Evolutionary conservation across 108 stramenopile genomes (phyloP).

Genomic region (Licmophora abbreviata): DNA sequence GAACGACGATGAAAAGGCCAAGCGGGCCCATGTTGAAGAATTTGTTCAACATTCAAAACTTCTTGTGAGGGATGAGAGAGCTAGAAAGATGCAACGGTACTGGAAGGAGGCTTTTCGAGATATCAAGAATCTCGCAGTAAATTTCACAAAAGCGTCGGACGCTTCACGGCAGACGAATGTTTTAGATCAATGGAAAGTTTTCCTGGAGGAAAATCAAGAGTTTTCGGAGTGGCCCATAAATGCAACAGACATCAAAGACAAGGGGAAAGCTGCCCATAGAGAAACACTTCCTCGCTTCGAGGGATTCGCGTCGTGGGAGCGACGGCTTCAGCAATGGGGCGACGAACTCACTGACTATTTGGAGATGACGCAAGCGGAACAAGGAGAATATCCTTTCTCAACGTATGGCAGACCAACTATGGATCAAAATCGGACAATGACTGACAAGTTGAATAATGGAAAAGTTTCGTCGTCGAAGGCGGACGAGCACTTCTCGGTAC

Average conservation of each 20-base stretch:
- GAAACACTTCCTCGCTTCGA: conserved; percentile 39
- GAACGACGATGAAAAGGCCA: no score
- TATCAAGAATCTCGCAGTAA: not conserved
- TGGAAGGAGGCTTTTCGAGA: conserved; percentile 4
- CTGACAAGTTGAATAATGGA: conserved; percentile 11
- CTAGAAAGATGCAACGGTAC: not conserved
- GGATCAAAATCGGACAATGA: conserved; percentile 7
- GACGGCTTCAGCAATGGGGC: conserved; percentile 61
- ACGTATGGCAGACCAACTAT: conserved; percentile 27
- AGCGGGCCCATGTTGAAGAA: no score
- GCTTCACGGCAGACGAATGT: not conserved
- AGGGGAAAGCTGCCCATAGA: not conserved
- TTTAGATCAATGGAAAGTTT: conserved; percentile 2
- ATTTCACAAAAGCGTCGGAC: not conserved
- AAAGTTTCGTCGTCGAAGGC: not conserved
- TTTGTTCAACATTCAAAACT: no score
- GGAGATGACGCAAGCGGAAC: conserved; percentile 30
- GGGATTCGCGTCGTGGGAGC: conserved; percentile 70
- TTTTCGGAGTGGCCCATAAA: not conserved
- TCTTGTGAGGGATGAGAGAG: no score
- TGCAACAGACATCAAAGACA: not conserved
- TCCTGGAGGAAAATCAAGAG: not conserved
- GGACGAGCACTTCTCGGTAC: not conserved
- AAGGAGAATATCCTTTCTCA: conserved; percentile 30
- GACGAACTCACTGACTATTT: conserved; percentile 68